Evolutionary conservation across 441 rosid genomes (phyloP), one percentile per base, ranked within the genome.

Genomic region (Viola pubescens): DNA sequence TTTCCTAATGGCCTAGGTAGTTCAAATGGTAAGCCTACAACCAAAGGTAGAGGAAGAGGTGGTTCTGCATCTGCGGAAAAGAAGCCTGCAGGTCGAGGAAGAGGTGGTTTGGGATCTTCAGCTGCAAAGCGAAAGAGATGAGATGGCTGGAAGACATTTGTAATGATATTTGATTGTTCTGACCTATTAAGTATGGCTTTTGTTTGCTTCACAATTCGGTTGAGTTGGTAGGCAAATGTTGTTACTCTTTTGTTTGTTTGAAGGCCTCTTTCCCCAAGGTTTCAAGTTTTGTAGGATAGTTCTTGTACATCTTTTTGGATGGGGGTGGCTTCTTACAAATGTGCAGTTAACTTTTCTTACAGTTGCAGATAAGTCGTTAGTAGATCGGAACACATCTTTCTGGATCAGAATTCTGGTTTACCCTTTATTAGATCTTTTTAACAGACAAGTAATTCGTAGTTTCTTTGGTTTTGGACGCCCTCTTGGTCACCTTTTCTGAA

Each of bases 51-150:
- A 67, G 86, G 83, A 55, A 75, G 53, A 62, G 78, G 79, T 0
- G 75, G 78, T 4, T 41, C 82, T 1, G 62, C 66, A 43, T 52
- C 77, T 4, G 54, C 61, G 0, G 76, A 57, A 47, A 67, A 60
- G 63, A 72, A 67, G 49, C 40, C 61, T 1, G 60, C 67, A 5
- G 73, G 70, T 6, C 68, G 67, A 58, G 77, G 73, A 8, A 61
- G 52, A 60, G 65, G 64, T 10, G 45, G 58, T 40, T 37, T 74
- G 0, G 73, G 65, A 10, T 61, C 83, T 7, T 37, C 75, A 0
- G 80, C 75, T 34, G 62, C 82, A 12, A 85, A 85, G 78, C 66
- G 91, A 71, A 85, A 77, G 76, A 74, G 86, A 65, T 82, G 66
- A 77, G 37, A 43, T 43, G 46, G 46, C 46, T 43, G 10, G 7